Evolutionary conservation across 1,284 basidiomycete genomes (phyloP), one percentile per base, ranked within the genome.

Genomic region (Xerocomus minutiporus): DNA sequence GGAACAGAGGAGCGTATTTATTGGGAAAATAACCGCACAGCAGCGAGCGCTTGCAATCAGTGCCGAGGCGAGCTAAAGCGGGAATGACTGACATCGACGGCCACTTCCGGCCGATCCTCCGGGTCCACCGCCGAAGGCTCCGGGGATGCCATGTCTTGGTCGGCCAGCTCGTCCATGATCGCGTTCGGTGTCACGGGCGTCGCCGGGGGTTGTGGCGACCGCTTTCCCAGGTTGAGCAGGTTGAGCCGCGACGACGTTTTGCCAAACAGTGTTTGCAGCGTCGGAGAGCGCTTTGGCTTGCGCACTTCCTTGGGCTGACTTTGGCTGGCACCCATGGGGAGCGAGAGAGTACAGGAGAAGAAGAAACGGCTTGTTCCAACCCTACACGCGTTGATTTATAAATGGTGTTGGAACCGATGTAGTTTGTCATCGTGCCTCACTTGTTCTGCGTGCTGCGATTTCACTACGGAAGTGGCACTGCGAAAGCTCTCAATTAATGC

Each of bases 241-340:
- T 62, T 64, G 34, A 71, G 50, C 17, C 66, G 58, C 9, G 64
- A 65, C 25, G 69, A 38, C 0, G 58, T 42, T 55, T 67, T 71
- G 55, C 56, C 54, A 17, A 68, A 48, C 40, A 67, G 47, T 43
- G 64, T 57, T 20, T 56, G 42, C 50, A 68, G 47, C 40, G 67
- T 62, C 38, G 46, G 47, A 29, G 66, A 63, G 3, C 64, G 67
- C 48, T 56, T 71, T 15, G n/a, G 23, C 34, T 51, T 65, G 46
- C 41, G 65, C 41, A 57, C 64, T 38, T 64, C 65, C 29, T 46
- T 57, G 42, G 55, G 66, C 8, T 60, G 66, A 38, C 65, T 67
- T 0, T 62, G 57, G 58, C 49, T 67, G 20, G 55, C 48, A 51
- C 65, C 65, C 65, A 67, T 67, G 43, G 9, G 28, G 12, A 20